Base-by-base conservation (phyloP, 768 basidiomycete species). In the Lactarius hatsudake region DNA sequence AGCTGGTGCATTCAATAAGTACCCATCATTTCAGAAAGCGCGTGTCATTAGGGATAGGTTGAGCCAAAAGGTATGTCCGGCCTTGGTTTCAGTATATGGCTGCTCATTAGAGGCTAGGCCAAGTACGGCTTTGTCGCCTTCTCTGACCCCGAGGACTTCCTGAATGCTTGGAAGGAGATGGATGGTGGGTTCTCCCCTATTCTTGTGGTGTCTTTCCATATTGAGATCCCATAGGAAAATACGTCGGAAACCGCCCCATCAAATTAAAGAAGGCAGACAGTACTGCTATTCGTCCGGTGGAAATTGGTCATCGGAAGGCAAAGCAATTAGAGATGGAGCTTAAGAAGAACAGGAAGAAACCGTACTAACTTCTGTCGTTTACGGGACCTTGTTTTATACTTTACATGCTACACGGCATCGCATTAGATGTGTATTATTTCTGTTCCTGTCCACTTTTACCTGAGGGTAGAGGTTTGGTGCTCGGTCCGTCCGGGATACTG, bases 151-250 rank as follows among this genome's bases (percentile, higher is more conserved):
- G 97, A 99, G 78, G 97, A 99, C 76, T 98, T 98, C 77, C 76
- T 99, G 64, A 96, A 88, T 75, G 96, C 96, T 20, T 99, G 96
- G 96, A 98, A 98, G 76, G 96, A 98, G 77, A 98, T 97, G 96
- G 95, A 98, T 77, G 96, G 96, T 93, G 72, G 42, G 90, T 75
- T 28, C 53, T 48, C 3, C 60, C 38, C 1, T 61, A 34, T 59
- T 15, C 2, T 6, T 15, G 9, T 15, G 20, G 42, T 40, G 36
- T 36, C 62, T 64, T 2, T 43, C 73, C 59, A 38, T 48, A 43
- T 32, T 63, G 18, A 71, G 34, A 48, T 62, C 40, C 30, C 17
- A 79, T 57, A 89, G 96, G 96, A 69, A 98, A 98, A 82, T 99
- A 99, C 78, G 96, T 99, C 60, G 97, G 97, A 53, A 96, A 96